These are phyloP conservation scores for Colletotrichum noveboracense DNA, from an alignment of 2,329 filamentous ascomycete genomes.

Conservation along the genomic window DNA sequence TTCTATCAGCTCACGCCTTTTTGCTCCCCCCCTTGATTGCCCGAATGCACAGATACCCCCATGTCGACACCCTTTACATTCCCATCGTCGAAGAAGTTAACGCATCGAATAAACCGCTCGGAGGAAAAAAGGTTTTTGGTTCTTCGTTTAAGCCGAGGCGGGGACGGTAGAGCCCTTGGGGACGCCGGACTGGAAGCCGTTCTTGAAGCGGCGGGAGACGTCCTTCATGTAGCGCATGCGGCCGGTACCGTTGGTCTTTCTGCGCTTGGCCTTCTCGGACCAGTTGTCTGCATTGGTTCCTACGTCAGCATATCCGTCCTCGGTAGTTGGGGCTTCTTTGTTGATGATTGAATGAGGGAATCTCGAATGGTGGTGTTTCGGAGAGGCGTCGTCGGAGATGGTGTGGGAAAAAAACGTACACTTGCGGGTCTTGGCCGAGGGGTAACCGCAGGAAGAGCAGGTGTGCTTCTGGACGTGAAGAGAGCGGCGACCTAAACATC, in stretches of 20 bases:
- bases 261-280: conserved; percentile 99
- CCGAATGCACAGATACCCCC: conserved; percentile 19
- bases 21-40: conserved; percentile 7
- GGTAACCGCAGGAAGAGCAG: conserved; percentile 95
- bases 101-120: background rate
- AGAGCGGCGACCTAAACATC: conserved; percentile 80
- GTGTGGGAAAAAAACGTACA: conserved; percentile 70
- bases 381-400: background rate
- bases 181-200: conserved; percentile 92
- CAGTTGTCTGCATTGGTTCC: conserved; percentile 80
- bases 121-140: background rate
- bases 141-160: conserved; percentile 38
- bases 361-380: background rate
- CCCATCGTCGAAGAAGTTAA: conserved; percentile 6
- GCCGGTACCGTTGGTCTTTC: conserved; percentile 98
- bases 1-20: conserved; percentile 10
- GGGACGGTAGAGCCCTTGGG: conserved; percentile 84
- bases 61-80: conserved; percentile 20
- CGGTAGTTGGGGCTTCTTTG: background rate
- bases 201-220: conserved; percentile 93
- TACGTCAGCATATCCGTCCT: conserved; percentile 5
- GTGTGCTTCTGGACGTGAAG: conserved; percentile 99
- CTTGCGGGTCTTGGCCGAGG: conserved; percentile 95
- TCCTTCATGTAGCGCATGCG: conserved; percentile 95
- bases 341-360: background rate